Base-by-base conservation (phyloP, 805 yeast species). In the Schizosaccharomyces cryophilus region DNA sequence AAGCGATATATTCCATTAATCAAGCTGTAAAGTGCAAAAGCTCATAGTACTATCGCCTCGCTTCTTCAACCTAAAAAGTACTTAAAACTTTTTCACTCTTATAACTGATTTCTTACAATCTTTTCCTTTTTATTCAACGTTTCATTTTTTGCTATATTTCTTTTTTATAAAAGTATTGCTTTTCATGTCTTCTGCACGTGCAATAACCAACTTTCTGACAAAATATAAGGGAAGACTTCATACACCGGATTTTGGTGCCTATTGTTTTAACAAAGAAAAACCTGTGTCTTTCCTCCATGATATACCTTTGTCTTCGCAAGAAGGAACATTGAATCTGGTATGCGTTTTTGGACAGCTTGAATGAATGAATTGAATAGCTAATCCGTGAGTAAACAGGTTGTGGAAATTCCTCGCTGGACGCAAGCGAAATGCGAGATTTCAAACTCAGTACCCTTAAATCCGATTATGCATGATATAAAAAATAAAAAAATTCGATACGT, bases 221-320 rank as follows among this genome's bases (percentile, higher is more conserved):
- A 51, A 21, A 24, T 89, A 85, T 76, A 77, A 88, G 70, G 98
- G 95, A 70, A 94, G 96, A 67, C 87, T 90, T 71, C 82, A 89
- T 86, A 85, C 97, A 65, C 80, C 87, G 69, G 97, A 90, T 70
- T 85, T 82, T 85, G 86, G 83, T 74, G 90, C 86, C 67, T 93
- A 70, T 82, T 77, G 89, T 66, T 96, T 88, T 78, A 76, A 88
- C 73, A 88, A 87, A 72, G 97, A 97, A 63, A 85, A 87, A 77
- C 87, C 89, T 67, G 81, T 93, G 65, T 89, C 96, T 65, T 87
- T 97, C 61, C 88, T 93, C 86, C 98, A 93, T 71, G 94, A 85
- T 71, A 81, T 85, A 65, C 93, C 94, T 65, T 79, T 93, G 72
- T 88, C 83, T 69, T 96, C 97, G 68, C 90, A 90, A 75, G 86